These are phyloP conservation scores for Lagenaria siceraria DNA, from an alignment of 306 rosid genomes.

Conservation along the genomic window DNA sequence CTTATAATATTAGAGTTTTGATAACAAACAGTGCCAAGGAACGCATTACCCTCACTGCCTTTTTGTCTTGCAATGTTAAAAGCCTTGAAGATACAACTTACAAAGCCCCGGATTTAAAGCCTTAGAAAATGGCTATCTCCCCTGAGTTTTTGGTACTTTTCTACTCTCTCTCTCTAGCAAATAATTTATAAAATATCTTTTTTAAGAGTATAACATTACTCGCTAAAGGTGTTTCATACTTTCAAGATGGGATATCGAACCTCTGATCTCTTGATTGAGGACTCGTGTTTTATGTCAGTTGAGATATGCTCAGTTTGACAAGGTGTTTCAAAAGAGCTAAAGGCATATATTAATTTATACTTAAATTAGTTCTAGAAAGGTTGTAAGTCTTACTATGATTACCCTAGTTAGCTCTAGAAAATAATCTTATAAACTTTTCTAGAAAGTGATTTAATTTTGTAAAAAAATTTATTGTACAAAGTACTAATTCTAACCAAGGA, in stretches of 20 bases:
- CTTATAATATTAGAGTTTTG: slow-evolving; percentile 5
- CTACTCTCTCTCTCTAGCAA: neutral
- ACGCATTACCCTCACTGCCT: slow-evolving; percentile 31
- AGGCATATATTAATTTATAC: too few species aligned
- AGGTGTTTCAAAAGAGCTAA: neutral
- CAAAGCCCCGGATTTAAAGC: slow-evolving; percentile 52
- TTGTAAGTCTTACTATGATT: too few species aligned
- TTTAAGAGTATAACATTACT: neutral
- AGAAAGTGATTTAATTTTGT: neutral
- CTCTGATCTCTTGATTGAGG: neutral
- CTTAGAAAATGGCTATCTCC: slow-evolving; percentile 32
- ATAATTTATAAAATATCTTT: neutral
- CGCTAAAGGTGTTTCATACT: neutral
- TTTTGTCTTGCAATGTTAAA: slow-evolving; percentile 18
- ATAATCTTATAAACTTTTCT: neutral
- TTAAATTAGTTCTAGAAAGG: too few species aligned
- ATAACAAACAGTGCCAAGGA: neutral
- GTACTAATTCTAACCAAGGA: too few species aligned
- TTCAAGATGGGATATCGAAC: neutral
- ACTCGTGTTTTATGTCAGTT: too few species aligned
- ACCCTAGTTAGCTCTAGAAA: too few species aligned
- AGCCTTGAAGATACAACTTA: slow-evolving; percentile 14
- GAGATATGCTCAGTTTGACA: too few species aligned
- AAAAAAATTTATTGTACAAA: too few species aligned
- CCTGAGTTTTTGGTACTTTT: slow-evolving; percentile 54